These are phyloP conservation scores for Sphaerostilbella broomeana DNA, from an alignment of 2,329 filamentous ascomycete genomes.

Conservation along the genomic window DNA sequence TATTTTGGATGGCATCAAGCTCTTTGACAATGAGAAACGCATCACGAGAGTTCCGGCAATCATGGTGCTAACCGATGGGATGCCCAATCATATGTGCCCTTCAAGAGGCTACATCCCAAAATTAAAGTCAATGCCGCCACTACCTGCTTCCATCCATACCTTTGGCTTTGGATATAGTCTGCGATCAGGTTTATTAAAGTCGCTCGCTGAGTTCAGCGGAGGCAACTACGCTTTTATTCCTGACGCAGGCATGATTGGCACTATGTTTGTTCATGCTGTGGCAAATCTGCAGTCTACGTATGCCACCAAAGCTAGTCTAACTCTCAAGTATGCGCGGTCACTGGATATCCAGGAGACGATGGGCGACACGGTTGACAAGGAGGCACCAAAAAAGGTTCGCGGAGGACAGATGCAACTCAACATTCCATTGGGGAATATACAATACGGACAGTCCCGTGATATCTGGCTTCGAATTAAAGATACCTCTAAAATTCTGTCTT, in stretches of 20 bases:
- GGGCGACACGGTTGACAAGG: conserved; percentile 33
- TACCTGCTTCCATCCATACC: conserved; percentile 37
- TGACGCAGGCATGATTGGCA: conserved; percentile 56
- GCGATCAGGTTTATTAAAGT: conserved; percentile 46
- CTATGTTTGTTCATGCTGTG: conserved; percentile 55
- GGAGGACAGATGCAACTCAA: conserved; percentile 24
- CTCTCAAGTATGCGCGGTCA: conserved; percentile 31
- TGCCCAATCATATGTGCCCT: conserved; percentile 50
- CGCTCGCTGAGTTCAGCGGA: conserved; percentile 50
- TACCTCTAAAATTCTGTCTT: not conserved
- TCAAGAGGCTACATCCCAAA: conserved; percentile 48
- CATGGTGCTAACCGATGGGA: conserved; percentile 49
- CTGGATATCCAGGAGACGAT: conserved; percentile 34
- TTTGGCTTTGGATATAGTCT: conserved; percentile 32
- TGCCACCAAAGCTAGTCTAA: conserved; percentile 40
- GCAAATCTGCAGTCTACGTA: conserved; percentile 55
- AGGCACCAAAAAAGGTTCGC: conserved; percentile 17
- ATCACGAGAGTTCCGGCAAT: conserved; percentile 40
- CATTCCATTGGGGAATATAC: conserved; percentile 45
- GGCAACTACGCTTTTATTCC: conserved; percentile 58
- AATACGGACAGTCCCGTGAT: conserved; percentile 56
- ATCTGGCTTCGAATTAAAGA: conserved; percentile 38
- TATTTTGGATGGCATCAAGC: conserved; percentile 41
- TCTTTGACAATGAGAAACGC: conserved; percentile 33
- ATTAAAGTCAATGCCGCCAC: conserved; percentile 34